A percentile compares a stretch with the other conserved stretches of the same genome.
These are phyloP conservation scores for Fusarium redolens DNA, from an alignment of 2,329 filamentous ascomycete species.

Conservation along the genomic window DNA sequence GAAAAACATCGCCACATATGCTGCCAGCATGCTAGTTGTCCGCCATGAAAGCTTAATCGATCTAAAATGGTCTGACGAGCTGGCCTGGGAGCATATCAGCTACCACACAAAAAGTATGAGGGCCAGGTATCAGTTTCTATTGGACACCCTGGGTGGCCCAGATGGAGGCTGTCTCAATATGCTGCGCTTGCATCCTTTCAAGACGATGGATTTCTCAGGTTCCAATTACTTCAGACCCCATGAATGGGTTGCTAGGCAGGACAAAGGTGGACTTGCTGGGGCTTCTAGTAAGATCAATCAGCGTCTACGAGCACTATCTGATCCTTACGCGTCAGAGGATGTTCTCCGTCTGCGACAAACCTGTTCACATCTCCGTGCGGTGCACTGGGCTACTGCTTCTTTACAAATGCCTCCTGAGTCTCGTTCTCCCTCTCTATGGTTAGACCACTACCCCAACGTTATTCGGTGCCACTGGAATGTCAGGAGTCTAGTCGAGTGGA, in stretches of 20 bases:
- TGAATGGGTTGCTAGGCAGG: neutral
- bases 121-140: neutral
- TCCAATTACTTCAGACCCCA: neutral
- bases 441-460: conserved; percentile 11
- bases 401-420: neutral
- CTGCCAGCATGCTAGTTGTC: neutral
- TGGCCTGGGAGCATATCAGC: conserved; percentile 4
- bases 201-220: neutral
- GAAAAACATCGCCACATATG: neutral
- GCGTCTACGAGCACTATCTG: neutral
- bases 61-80: neutral
- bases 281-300: neutral
- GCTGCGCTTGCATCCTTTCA: conserved; percentile 26
- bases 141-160: conserved; percentile 12
- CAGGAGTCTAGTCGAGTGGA: neutral
- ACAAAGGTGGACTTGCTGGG: neutral
- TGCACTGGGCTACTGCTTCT: conserved; percentile 1
- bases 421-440: neutral
- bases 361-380: conserved; percentile 2
- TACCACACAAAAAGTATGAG: neutral
- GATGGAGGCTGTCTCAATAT: conserved; percentile 18
- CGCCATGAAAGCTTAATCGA: neutral
- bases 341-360: neutral
- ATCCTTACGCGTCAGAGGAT: neutral
- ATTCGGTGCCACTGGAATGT: conserved; percentile 7